Conservation (phyloP, 495 filamentous ascomycete species). For the Penicillium coffeae region DNA sequence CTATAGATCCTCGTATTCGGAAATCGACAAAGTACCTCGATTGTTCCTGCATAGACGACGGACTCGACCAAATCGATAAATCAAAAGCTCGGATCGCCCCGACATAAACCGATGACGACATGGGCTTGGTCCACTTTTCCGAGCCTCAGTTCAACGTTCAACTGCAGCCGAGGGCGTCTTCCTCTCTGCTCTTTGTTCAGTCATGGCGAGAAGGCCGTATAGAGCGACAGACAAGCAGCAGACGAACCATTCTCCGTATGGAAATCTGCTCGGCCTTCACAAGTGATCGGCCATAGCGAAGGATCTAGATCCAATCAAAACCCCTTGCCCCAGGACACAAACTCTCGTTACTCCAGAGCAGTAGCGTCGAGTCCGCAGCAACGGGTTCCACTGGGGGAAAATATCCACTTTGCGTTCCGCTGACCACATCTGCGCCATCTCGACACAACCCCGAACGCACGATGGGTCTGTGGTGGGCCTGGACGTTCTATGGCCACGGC, state of each 20-base stretch:
- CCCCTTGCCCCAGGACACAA: neutral
- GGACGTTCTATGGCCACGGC: constrained; percentile 4
- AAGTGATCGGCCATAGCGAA: neutral
- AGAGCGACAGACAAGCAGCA: neutral
- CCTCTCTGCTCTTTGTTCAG: too few relatives aligned
- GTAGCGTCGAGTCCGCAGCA: neutral
- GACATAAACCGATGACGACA: constrained; percentile 17
- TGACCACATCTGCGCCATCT: constrained; percentile 4
- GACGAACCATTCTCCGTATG: neutral
- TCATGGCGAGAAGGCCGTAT: neutral
- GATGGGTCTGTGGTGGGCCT: constrained; percentile 8
- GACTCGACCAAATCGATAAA: constrained; percentile 2
- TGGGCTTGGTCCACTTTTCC: constrained; percentile 11
- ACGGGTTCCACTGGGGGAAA: constrained; percentile 3
- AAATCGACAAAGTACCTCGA: too few relatives aligned
- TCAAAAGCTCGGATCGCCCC: constrained; percentile 15
- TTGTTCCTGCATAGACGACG: too few relatives aligned
- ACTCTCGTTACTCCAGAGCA: constrained; percentile 1
- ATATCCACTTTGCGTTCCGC: constrained; percentile 12
- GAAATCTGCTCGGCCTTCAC: neutral
- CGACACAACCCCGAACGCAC: neutral
- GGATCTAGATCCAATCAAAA: neutral
- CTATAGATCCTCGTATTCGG: too few relatives aligned
- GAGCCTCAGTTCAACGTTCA: constrained; percentile 16
- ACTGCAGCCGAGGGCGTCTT: too few relatives aligned